Percentiles rank a stretch among this genome's conserved stretches.
Conservation (phyloP, 1,284 basidiomycete species). For the Ceratobasidium sp. region DNA sequence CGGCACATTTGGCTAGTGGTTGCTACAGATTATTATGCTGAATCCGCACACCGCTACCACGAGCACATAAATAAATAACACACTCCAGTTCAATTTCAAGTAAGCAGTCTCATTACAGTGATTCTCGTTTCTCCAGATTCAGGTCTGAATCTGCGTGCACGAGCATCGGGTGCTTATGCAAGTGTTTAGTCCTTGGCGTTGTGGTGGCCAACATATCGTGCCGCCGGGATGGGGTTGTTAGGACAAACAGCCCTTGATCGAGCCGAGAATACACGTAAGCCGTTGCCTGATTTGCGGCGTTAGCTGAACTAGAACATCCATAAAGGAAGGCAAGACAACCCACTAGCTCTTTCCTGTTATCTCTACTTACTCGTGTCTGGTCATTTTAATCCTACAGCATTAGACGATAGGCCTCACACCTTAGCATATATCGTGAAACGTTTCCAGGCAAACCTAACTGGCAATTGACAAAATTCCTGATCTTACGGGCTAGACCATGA, state of each 20-base stretch:
- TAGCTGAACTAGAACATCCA: neutral
- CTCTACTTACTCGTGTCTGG: neutral
- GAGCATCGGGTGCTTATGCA: neutral
- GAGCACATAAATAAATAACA: no score
- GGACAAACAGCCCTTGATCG: conserved; percentile 1
- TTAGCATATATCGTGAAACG: conserved; percentile 23
- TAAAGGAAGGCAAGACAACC: neutral
- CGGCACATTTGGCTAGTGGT: no score
- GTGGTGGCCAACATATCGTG: neutral
- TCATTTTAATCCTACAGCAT: no score
- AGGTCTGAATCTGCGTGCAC: no score
- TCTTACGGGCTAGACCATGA: conserved; percentile 37
- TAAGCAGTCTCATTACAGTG: no score
- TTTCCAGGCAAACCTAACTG: conserved; percentile 43
- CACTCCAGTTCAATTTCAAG: no score
- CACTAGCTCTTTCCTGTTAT: no score
- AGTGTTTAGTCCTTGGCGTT: no score
- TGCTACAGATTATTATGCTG: no score
- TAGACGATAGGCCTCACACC: no score
- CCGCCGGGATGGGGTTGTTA: neutral
- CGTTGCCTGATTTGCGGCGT: neutral
- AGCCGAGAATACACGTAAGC: conserved; percentile 5
- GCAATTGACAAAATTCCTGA: conserved; percentile 39
- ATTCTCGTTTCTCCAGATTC: no score
- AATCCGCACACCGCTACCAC: no score